Evolutionary conservation across 2,329 filamentous ascomycete genomes (phyloP), one percentile per base, ranked within the genome.

Genomic region (Xylariaceae sp.): DNA sequence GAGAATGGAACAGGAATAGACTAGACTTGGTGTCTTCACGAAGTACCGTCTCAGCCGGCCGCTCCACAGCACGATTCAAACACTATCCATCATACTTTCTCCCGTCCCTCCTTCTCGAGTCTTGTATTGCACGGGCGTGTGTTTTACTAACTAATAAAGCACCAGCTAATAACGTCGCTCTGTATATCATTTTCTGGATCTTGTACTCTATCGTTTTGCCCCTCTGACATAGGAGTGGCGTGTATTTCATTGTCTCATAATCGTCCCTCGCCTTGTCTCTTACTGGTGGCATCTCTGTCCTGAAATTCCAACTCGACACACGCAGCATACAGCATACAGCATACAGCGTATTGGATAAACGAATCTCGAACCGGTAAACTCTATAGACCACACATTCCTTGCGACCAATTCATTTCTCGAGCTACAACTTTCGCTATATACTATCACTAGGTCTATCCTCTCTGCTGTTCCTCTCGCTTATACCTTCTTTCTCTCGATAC

Each of bases 301-400:
- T 59, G 55, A 53, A 50, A 59, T 52, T 54, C 40, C 44, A 45
- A 46, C 39, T 47, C 51, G 39, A 47, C 38, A 47, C 53, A 53
- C n/a, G n/a, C n/a, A n/a, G n/a, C n/a, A n/a, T n/a, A n/a, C n/a
- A n/a, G n/a, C n/a, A n/a, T n/a, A n/a, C n/a, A n/a, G n/a, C n/a
- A n/a, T n/a, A n/a, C n/a, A n/a, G n/a, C n/a, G n/a, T 53, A 53
- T 56, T 53, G 50, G 43, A 47, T 46, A 49, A n/a, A 43, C 34
- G 34, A 40, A 43, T 26, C 48, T 43, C 38, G 19, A 28, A 29
- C 9, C 19, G 23, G 29, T 14, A 24, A 12, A 40, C 47, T 41
- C 28, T 46, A 41, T 40, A 55, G 46, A 51, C 52, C 47, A 35
- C 53, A 44, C 56, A 56, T 59, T 56, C 55, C 55, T 56, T 50